These are phyloP conservation scores for Teunomyces lycoperdinae DNA, from an alignment of 805 yeast genomes.

Conservation along the genomic window DNA sequence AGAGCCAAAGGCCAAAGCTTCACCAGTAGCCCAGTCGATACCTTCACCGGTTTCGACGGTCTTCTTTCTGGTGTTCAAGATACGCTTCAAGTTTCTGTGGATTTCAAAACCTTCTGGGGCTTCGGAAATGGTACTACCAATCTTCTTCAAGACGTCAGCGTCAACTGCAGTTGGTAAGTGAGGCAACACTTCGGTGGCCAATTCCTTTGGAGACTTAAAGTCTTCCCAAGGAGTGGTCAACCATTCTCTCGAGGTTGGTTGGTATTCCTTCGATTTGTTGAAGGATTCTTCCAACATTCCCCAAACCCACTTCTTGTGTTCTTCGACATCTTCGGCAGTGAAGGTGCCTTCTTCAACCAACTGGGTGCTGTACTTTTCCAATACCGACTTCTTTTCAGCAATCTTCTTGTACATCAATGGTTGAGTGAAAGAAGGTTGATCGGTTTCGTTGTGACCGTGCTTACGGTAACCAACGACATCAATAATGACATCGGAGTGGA, in stretches of 20 bases:
- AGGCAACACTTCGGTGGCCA: slow-evolving; percentile 92
- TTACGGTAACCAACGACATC: slow-evolving; percentile 98
- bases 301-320: slow-evolving; percentile 99
- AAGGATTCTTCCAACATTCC: slow-evolving; percentile 86
- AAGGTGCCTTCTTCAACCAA: slow-evolving; percentile 84
- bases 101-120: slow-evolving; percentile 87
- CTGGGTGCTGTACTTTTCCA: slow-evolving; percentile 80
- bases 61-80: slow-evolving; percentile 82
- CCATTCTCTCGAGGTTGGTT: slow-evolving; percentile 95
- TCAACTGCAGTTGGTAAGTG: slow-evolving; percentile 93
- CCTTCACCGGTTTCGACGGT: slow-evolving; percentile 85
- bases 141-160: slow-evolving; percentile 64
- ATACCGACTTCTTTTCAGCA: slow-evolving; percentile 83
- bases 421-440: slow-evolving; percentile 98
- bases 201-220: slow-evolving; percentile 95
- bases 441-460: slow-evolving; percentile 99
- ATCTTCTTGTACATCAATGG: slow-evolving; percentile 95
- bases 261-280: slow-evolving; percentile 81
- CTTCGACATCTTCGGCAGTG: slow-evolving; percentile 84
- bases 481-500: slow-evolving; percentile 93
- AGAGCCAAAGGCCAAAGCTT: slow-evolving; percentile 96
- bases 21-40: slow-evolving; percentile 99
- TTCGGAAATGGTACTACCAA: slow-evolving; percentile 75
- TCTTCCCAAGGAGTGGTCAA: slow-evolving; percentile 98
- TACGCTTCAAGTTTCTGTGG: slow-evolving; percentile 95